Evolutionary conservation across 2,329 filamentous ascomycete genomes (phyloP), one percentile per base, ranked within the genome.

Genomic region (Aureobasidium namibiae): DNA sequence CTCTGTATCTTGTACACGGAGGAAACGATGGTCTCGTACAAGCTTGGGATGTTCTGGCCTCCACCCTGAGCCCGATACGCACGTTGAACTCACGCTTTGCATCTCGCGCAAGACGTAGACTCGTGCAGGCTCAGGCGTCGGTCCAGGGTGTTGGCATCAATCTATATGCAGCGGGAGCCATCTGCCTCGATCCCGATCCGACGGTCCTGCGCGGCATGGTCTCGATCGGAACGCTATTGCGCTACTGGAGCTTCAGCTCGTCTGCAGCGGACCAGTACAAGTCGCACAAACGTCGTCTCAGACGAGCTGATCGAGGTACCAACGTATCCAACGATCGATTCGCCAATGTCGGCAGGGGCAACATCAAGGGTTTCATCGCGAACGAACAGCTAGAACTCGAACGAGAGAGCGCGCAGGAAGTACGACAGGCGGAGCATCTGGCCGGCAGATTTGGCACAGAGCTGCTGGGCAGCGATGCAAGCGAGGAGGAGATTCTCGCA

Each of bases 201-300:
- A 92, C 90, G 0, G 79, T 88, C 0, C 81, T 99, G 14, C 86
- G 92, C 36, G 94, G 94, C 6, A 84, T 96, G 62, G 86, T 96
- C 1, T 88, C 92, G 0, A 84, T 96, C 53, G 94, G 94, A 11
- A 89, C 88, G 0, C 88, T 92, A 67, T 75, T 99, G 18, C 88
- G 90, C 13, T 97, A 91, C 71, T 99, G 94, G 94, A 86, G 89
- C 3, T 97, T 95, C 70, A 95, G 89, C 71, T 92, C 91, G n/a
- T 81, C 82, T 24, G 81, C 81, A 10, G 87, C 87, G 0, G 86
- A 88, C 66, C 85, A 90, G 62, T 84, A 87, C 61, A 82, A 87
- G 53, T 85, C 85, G 59, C 88, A 83, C 63, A 96, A 95, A 73
- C 87, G 91, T n/a, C 86, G 85, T 9, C 75, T 87, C 14, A 86